These are phyloP conservation scores for Yamagishiella unicocca DNA, from an alignment of 139 green algal genomes.

Conservation along the genomic window DNA sequence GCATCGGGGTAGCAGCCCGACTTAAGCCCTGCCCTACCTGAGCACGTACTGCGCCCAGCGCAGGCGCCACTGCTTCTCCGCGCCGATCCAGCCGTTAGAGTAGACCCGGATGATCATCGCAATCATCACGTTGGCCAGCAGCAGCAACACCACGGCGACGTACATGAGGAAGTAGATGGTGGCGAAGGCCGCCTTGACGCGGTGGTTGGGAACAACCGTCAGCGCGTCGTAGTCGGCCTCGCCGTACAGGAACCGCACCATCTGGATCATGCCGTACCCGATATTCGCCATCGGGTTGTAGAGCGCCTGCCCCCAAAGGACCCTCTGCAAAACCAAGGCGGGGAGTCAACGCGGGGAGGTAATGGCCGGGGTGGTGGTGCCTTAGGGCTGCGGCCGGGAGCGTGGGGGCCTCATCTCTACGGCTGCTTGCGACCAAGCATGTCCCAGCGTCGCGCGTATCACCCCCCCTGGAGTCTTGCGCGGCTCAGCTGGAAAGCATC, in stretches of 20 bases:
- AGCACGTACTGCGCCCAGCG: constrained; percentile 63
- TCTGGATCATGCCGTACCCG: constrained; percentile 45
- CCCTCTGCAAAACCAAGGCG: too few species aligned
- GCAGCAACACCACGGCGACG: constrained; percentile 58
- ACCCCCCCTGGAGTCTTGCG: too few species aligned
- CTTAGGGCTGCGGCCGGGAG: too few species aligned
- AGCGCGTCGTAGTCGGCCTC: constrained; percentile 63
- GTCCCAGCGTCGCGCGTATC: too few species aligned
- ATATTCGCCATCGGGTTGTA: constrained; percentile 34
- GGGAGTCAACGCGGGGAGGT: too few species aligned
- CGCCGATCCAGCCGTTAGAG: neutral
- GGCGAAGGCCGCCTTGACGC: constrained; percentile 56
- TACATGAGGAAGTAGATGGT: constrained; percentile 70
- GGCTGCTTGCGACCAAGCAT: too few species aligned
- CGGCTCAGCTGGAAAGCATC: too few species aligned
- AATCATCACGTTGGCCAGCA: constrained; percentile 66
- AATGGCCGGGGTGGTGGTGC: too few species aligned
- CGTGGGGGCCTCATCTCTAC: too few species aligned
- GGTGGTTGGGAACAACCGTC: constrained; percentile 9
- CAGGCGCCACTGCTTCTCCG: constrained; percentile 54
- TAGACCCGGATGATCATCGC: constrained; percentile 50
- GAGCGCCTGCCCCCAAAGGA: too few species aligned
- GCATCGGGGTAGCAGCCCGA: too few species aligned
- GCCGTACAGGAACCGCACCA: constrained; percentile 60
- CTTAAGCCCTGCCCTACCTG: too few species aligned